Conservation (phyloP, 805 yeast species). For the Phaffomyces thermotolerans region DNA sequence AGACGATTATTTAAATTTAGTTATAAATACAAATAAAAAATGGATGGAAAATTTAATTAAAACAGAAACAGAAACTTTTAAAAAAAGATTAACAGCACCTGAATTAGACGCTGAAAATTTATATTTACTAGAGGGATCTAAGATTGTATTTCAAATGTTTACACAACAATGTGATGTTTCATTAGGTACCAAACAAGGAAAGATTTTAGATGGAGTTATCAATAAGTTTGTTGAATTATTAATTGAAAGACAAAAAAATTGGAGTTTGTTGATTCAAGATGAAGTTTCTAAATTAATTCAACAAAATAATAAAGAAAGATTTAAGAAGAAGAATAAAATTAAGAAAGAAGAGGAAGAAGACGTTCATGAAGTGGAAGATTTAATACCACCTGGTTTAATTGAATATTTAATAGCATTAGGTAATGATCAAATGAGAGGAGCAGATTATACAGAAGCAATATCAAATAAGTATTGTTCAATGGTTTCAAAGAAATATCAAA, state of each 20-base stretch:
- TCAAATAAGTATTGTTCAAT: conserved; percentile 56
- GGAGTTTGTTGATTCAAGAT: conserved; percentile 47
- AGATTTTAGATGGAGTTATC: conserved; percentile 71
- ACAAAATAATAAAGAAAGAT: conserved; percentile 22
- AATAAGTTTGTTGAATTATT: conserved; percentile 60
- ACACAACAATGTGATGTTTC: conserved; percentile 89
- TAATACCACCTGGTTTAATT: conserved; percentile 65
- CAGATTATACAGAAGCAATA: conserved; percentile 63
- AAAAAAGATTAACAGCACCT: conserved; percentile 64
- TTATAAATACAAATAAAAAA: conserved; percentile 68
- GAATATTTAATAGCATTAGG: conserved; percentile 81
- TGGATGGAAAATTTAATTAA: conserved; percentile 70
- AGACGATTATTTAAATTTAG: conserved; percentile 69
- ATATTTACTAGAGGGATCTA: conserved; percentile 68
- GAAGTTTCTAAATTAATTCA: conserved; percentile 38
- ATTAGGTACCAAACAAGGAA: conserved; percentile 75
- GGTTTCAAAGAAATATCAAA: conserved; percentile 56
- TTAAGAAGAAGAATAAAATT: conserved; percentile 12
- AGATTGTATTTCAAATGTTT: conserved; percentile 71
- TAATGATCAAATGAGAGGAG: conserved; percentile 73
- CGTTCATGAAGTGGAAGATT: conserved; percentile 32
- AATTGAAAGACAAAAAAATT: conserved; percentile 52
- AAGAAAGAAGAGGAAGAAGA: conserved; percentile 26
- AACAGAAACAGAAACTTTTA: conserved; percentile 62
- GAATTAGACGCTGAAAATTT: conserved; percentile 59